Evolutionary conservation across 2,329 filamentous ascomycete genomes (phyloP), one percentile per base, ranked within the genome.

Genomic region (Fusarium humuli): DNA sequence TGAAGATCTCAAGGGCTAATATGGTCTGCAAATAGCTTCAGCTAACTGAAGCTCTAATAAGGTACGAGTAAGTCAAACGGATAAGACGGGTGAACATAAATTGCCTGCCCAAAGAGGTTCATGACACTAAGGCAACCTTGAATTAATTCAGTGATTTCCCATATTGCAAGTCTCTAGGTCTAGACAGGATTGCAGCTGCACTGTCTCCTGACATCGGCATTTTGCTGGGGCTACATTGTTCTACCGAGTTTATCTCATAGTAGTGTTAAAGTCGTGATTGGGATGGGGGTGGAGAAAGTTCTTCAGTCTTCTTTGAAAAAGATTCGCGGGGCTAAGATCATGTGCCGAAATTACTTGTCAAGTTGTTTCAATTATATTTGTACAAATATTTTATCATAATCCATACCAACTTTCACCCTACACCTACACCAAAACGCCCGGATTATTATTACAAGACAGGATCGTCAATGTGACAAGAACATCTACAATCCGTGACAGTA

Each of bases 251-350:
- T 61, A 3, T 40, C 57, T 13, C 40, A 68, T 27, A 53, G 65
- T n/a, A 57, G 57, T 4, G 32, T 65, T 20, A 56, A 68, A 27
- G 53, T 65, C 5, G 34, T 68, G 1, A 42, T 65, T 23, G 56
- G 61, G 3, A 34, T 20, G 4, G 37, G 13, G 5, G 34, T 48
- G 37, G 1, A 58, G 5, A 59, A 44, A 12, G 48, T 62, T 4
- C 54, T 27, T 27, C 9, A 27, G 25, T 27, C 25, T 58, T 25
- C 48, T 59, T 6, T 68, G 57, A 61, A 68, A 42, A 29, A 65
- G 48, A 23, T 61, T 54, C 49, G 50, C 61, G 7, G 40, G 44
- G 27, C 50, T 61, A 11, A 57, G 52, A 23, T 20, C 5, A 34
- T 27, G n/a, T 13, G 29, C 29, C 29, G 6, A 13, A 29, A 29